Evolutionary conservation across 2,329 filamentous ascomycete genomes (phyloP).

Genomic region (Aureobasidium sp.): DNA sequence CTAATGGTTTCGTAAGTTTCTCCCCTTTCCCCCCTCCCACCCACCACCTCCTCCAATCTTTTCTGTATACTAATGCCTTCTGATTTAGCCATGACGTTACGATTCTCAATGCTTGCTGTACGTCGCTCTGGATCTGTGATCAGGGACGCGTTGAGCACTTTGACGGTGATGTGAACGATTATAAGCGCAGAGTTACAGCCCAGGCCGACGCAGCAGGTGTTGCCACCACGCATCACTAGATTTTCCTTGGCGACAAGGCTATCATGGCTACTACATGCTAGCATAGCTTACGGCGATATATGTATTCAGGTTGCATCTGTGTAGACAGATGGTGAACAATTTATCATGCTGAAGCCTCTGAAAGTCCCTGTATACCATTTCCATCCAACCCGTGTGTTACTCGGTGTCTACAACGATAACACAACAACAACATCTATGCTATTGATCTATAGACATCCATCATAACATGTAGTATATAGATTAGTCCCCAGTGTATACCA

Average conservation of each 20-base stretch:
- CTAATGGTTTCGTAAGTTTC: slow-evolving; percentile 68
- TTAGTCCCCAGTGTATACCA: not conserved
- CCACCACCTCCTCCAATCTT: too few species aligned
- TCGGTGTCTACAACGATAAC: too few species aligned
- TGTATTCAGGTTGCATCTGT: too few species aligned
- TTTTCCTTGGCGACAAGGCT: not conserved
- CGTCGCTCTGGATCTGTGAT: slow-evolving; percentile 92
- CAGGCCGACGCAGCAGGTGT: slow-evolving; percentile 86
- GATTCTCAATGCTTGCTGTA: slow-evolving; percentile 97
- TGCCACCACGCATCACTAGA: slow-evolving; percentile 45
- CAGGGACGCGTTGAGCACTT: slow-evolving; percentile 92
- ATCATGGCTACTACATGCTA: not conserved
- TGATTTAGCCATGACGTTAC: slow-evolving; percentile 41
- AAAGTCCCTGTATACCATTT: not conserved
- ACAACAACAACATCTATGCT: not conserved
- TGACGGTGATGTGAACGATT: slow-evolving; percentile 85
- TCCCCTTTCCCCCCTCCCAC: too few species aligned
- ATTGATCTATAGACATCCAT: too few species aligned
- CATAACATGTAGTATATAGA: not conserved
- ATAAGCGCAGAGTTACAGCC: slow-evolving; percentile 91
- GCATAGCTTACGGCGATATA: not conserved
- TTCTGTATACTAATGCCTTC: too few species aligned
- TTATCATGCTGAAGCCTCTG: not conserved
- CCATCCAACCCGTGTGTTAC: not conserved
- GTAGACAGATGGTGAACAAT: not conserved